Base-by-base conservation (phyloP, 2,329 filamentous ascomycete genomes). In the Davidsoniella eucalypti region DNA sequence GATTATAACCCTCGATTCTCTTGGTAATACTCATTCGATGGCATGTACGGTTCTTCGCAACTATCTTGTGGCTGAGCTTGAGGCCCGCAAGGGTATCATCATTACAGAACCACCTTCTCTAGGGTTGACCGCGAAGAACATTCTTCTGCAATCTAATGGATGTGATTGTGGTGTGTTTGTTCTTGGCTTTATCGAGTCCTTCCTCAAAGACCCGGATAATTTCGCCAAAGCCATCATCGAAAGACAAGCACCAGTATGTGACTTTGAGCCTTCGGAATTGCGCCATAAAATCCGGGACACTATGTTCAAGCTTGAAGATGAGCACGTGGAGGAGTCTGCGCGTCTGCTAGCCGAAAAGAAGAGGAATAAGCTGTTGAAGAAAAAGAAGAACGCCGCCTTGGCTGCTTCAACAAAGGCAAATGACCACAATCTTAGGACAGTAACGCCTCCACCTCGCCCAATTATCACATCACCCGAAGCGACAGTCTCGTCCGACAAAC, bases 131-230 rank as follows among this genome's bases (percentile, higher is more conserved):
- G 85, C 84, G 4, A 82, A 76, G 53, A 70, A 73, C 6, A 81
- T 95, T 12, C 90, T 92, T 0, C 67, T 75, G 54, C 92, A 98
- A 62, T 66, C 76, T 45, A 96, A 98, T 60, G 84, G 74, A 57
- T 88, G 77, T 54, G 92, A 98, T 61, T 98, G 92, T 59, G 92
- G 92, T 7, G 68, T 95, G 0, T 98, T 84, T 57, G 68, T 96
- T 2, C 68, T 95, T 3, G 83, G 81, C 2, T 98, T 96, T 59
- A 71, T 94, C 49, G 76, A 87, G 56, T 79, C 84, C 55, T 94
- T 98, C 55, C 72, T 93, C 14, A 71, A 77, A 48, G 67, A 86
- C 53, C 90, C 90, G 0, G 77, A 85, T 55, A 63, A 61, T 0
- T 92, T 93, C 56, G 70, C 84, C 14, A 66, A 66, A 17, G 80